Percentiles rank a stretch among this genome's conserved stretches.
phyloP scores from a whole-genome alignment of 441 rosid genomes.

The Flueggea neowawraea region DNA sequence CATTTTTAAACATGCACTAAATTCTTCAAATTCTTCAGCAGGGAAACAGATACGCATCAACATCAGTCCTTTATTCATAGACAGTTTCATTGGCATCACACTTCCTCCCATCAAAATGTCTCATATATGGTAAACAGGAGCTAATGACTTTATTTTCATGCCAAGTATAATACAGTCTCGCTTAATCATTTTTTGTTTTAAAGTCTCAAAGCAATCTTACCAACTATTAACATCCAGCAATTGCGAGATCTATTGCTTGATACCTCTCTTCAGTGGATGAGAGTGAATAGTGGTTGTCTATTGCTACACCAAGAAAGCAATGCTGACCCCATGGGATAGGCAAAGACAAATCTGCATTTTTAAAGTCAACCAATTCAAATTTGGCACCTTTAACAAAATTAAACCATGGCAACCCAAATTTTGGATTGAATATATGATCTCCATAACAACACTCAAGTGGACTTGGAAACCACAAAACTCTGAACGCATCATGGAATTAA shows the following conservation, averaged over 20 bases:
- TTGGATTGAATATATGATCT: constrained; percentile 61
- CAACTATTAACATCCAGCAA: constrained; percentile 86
- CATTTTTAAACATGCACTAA: constrained; percentile 12
- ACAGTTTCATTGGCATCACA: constrained; percentile 12
- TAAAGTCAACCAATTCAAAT: constrained; percentile 96
- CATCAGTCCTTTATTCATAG: too few relatives aligned
- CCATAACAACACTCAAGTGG: constrained; percentile 48
- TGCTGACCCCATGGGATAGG: constrained; percentile 84
- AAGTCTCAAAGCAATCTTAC: constrained; percentile 93
- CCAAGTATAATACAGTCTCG: constrained; percentile 40
- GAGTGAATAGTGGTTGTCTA: constrained; percentile 73
- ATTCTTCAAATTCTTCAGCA: constrained; percentile 27
- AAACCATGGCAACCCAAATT: constrained; percentile 87
- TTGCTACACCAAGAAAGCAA: constrained; percentile 99
- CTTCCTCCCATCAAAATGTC: constrained; percentile 32
- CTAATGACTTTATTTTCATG: constrained; percentile 36
- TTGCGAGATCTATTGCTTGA: constrained; percentile 71
- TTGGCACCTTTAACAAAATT: constrained; percentile 80
- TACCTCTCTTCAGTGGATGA: constrained; percentile 92
- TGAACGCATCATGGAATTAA: constrained; percentile 21
- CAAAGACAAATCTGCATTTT: constrained; percentile 96
- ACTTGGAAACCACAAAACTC: constrained; percentile 35
- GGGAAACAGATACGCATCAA: constrained; percentile 1
- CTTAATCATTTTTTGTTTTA: constrained; percentile 51
- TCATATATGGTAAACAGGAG: constrained; percentile 34